Evolutionary conservation across 2,329 filamentous ascomycete genomes (phyloP).

Genomic region (Fusarium sp.): DNA sequence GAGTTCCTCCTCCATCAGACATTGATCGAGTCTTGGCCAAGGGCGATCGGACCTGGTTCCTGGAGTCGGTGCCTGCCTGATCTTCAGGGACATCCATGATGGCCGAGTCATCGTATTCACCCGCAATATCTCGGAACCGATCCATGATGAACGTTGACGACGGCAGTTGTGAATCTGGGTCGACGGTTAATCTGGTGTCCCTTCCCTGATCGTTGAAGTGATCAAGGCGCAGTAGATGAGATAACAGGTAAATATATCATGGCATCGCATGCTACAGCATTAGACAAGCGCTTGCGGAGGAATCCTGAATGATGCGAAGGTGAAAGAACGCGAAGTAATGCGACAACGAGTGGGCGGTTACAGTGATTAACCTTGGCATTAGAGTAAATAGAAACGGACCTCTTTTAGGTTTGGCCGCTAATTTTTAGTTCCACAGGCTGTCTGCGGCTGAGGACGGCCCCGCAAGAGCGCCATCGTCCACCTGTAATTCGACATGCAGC

Average conservation of each 20-base stretch:
- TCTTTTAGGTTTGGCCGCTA: conserved; percentile 32
- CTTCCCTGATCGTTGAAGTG: conserved; percentile 35
- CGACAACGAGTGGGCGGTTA: conserved; percentile 31
- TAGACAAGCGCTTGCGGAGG: background rate
- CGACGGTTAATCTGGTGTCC: conserved; percentile 16
- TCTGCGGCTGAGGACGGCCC: conserved; percentile 24
- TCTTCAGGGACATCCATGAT: conserved; percentile 45
- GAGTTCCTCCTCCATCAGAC: conserved; percentile 69
- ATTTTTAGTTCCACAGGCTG: conserved; percentile 31
- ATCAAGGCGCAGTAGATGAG: conserved; percentile 34
- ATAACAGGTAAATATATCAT: conserved; percentile 16
- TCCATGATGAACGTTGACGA: conserved; percentile 30
- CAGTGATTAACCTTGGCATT: background rate
- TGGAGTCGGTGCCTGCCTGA: conserved; percentile 23
- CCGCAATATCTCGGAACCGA: conserved; percentile 27
- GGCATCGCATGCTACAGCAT: conserved; percentile 27
- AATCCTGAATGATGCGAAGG: conserved; percentile 25
- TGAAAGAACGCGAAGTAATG: conserved; percentile 32
- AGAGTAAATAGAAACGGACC: conserved; percentile 34
- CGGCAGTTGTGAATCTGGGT: conserved; percentile 4
- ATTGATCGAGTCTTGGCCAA: conserved; percentile 67
- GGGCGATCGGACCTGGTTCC: conserved; percentile 50
- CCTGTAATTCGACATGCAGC: conserved; percentile 13
- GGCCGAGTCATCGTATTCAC: conserved; percentile 47
- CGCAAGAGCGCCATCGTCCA: conserved; percentile 14